These are phyloP conservation scores for Wickerhamomyces queroliae DNA, from an alignment of 805 yeast species.

Conservation along the genomic window DNA sequence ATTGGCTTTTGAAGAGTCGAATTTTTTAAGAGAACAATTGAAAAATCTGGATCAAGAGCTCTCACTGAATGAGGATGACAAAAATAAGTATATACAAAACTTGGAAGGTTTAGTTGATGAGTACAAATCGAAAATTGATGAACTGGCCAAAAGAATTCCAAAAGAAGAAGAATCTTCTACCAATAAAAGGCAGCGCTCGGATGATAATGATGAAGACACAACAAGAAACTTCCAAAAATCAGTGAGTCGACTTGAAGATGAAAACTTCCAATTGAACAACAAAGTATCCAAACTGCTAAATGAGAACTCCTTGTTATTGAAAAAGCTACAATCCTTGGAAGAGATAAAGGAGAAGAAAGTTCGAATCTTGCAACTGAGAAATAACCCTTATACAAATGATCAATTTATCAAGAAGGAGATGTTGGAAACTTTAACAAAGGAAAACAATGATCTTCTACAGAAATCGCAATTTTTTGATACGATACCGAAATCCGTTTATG, in stretches of 20 bases:
- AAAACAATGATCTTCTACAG: conserved; percentile 50
- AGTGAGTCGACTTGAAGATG: conserved; percentile 31
- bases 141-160: conserved; percentile 31
- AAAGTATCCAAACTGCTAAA: conserved; percentile 31
- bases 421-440: conserved; percentile 45
- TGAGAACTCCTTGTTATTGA: conserved; percentile 29
- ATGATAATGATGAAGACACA: conserved; percentile 15
- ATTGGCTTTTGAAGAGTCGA: conserved; percentile 53
- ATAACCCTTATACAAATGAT: conserved; percentile 58
- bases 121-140: conserved; percentile 46
- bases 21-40: conserved; percentile 49
- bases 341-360: conserved; percentile 31
- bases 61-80: conserved; percentile 15
- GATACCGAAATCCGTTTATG: conserved; percentile 60
- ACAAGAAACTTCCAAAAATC: conserved; percentile 21
- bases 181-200: conserved; percentile 25
- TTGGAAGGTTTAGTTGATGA: conserved; percentile 41
- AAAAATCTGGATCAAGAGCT: conserved; percentile 38
- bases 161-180: conserved; percentile 24
- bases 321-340: conserved; percentile 30
- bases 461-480: conserved; percentile 20
- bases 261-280: conserved; percentile 33
- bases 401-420: conserved; percentile 53
- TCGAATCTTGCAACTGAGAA: conserved; percentile 55
- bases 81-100: conserved; percentile 14